Conservation (phyloP, 1,284 basidiomycete genomes). For the Anthracocystis setariae region DNA sequence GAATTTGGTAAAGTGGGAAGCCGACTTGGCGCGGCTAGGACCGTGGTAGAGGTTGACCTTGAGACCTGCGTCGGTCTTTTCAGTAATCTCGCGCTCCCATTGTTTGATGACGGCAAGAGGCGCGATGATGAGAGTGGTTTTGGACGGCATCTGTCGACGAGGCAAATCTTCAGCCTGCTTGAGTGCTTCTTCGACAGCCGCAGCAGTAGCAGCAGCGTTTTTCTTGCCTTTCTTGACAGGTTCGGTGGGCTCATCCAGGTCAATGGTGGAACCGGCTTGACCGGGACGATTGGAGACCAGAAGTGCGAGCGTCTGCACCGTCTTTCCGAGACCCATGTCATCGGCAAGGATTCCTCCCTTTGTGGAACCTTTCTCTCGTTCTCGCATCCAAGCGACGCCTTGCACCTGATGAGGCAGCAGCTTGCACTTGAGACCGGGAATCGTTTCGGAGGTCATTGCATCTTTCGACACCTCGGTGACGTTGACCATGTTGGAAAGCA, state of each 20-base stretch:
- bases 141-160: constrained; percentile 33
- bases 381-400: constrained; percentile 86
- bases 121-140: constrained; percentile 64
- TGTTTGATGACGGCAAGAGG: constrained; percentile 81
- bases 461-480: constrained; percentile 44
- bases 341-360: constrained; percentile 87
- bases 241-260: constrained; percentile 70
- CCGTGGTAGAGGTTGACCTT: constrained; percentile 65
- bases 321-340: constrained; percentile 92
- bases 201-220: background rate
- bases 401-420: constrained; percentile 87
- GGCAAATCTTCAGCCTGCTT: constrained; percentile 14
- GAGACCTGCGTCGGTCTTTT: constrained; percentile 73
- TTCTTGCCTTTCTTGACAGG: constrained; percentile 21
- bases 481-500: constrained; percentile 57
- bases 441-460: constrained; percentile 21
- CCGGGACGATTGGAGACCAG: constrained; percentile 89
- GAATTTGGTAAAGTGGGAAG: constrained; percentile 42
- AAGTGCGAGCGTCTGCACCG: constrained; percentile 89
- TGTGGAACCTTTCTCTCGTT: constrained; percentile 78
- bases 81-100: constrained; percentile 86
- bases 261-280: constrained; percentile 78
- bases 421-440: constrained; percentile 71
- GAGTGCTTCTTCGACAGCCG: constrained; percentile 5
- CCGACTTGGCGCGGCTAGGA: constrained; percentile 44